Evolutionary conservation across 192 early-diverging fungal species (phyloP).

Genomic region (Gaertneriomyces sp.): DNA sequence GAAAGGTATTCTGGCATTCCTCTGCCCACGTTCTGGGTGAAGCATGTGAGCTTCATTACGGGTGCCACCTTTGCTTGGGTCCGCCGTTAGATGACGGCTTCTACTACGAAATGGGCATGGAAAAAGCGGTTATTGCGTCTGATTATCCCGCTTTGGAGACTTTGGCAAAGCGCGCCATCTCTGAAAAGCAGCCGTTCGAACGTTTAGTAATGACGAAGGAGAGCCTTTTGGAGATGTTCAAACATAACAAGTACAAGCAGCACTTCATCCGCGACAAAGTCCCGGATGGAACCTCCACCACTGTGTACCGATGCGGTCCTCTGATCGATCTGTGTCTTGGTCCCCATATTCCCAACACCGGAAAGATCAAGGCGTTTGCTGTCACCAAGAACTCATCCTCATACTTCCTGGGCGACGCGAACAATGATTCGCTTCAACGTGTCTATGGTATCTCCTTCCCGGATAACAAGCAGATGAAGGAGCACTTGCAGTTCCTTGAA

Average conservation of each 20-base stretch:
- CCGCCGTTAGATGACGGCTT: constrained; percentile 93
- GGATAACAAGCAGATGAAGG: constrained; percentile 94
- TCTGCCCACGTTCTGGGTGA: constrained; percentile 96
- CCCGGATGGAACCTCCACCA: constrained; percentile 87
- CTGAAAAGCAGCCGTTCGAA: constrained; percentile 94
- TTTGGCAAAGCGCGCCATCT: constrained; percentile 80
- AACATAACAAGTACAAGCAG: constrained; percentile 97
- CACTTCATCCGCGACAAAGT: constrained; percentile 90
- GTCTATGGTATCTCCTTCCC: constrained; percentile 99
- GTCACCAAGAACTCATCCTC: constrained; percentile 95
- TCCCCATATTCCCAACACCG: constrained; percentile 93
- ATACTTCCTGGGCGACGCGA: constrained; percentile 96
- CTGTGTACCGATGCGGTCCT: constrained; percentile 97
- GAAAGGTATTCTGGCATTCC: constrained; percentile 96
- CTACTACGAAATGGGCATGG: constrained; percentile 95
- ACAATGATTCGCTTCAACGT: constrained; percentile 97
- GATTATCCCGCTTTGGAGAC: constrained; percentile 88
- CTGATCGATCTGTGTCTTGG: constrained; percentile 95
- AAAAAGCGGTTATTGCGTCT: constrained; percentile 70
- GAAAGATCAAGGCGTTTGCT: constrained; percentile 86
- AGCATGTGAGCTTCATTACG: constrained; percentile 95
- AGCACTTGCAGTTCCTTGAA: constrained; percentile 92
- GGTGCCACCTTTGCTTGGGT: constrained; percentile 95
- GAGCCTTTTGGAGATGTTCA: constrained; percentile 93
- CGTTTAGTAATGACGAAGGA: constrained; percentile 86